Evolutionary conservation across 2,329 filamentous ascomycete species (phyloP).

Genomic region (Aureobasidium sp.): DNA sequence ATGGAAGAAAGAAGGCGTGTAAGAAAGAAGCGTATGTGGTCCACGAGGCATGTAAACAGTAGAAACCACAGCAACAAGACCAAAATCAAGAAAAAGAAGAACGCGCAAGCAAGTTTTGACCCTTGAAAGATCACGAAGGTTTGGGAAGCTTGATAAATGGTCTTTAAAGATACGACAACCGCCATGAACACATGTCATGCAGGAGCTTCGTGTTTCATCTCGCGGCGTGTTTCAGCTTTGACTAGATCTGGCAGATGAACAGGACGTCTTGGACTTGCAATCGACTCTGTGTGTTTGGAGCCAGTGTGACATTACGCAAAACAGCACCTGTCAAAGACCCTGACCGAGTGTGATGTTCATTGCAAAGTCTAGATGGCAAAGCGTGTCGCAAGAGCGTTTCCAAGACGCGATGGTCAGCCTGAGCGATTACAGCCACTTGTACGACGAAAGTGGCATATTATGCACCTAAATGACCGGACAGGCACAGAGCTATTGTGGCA

Average conservation of each 20-base stretch:
- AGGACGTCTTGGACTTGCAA: not conserved
- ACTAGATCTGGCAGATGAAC: not conserved
- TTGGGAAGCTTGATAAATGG: not conserved
- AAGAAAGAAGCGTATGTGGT: not conserved
- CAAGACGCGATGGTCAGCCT: not conserved
- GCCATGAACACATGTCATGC: not conserved
- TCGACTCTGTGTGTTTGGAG: not conserved
- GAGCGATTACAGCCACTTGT: not conserved
- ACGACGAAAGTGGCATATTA: not conserved
- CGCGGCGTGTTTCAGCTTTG: constrained; percentile 6
- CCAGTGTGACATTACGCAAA: not conserved
- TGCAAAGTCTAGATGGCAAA: not conserved
- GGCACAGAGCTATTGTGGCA: not conserved
- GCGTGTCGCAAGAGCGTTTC: not conserved
- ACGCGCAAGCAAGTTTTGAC: not conserved
- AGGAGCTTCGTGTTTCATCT: constrained; percentile 7
- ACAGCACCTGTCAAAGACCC: not conserved
- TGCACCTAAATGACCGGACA: not conserved
- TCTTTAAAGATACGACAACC: not conserved
- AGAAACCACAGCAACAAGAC: not conserved
- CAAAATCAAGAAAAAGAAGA: not conserved
- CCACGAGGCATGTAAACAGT: not conserved
- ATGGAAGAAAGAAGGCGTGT: not conserved
- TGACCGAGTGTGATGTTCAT: not conserved
- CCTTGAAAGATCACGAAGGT: not conserved